Evolutionary conservation across 2,329 filamentous ascomycete species (phyloP).

Genomic region (Diaporthe humulicola): DNA sequence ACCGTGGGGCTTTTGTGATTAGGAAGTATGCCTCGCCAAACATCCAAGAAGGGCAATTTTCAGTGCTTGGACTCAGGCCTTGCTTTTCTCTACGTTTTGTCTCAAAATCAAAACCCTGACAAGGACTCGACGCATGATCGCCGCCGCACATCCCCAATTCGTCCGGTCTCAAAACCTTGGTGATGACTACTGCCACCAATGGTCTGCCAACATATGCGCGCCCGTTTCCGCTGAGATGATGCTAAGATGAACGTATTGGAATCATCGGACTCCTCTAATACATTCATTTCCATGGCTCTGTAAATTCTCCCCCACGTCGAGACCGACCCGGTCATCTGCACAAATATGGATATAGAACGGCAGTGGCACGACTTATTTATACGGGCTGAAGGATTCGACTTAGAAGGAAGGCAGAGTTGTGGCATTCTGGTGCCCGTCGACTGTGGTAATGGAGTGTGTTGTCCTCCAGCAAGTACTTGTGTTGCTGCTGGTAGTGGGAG

Average conservation of each 20-base stretch:
- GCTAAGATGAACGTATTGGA: slow-evolving; percentile 14
- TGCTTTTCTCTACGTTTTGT: not conserved
- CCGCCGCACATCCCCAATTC: slow-evolving; percentile 25
- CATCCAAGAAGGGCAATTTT: slow-evolving; percentile 24
- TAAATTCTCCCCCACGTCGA: slow-evolving; percentile 7
- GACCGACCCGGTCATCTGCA: slow-evolving; percentile 2
- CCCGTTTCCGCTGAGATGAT: slow-evolving; percentile 25
- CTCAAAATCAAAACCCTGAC: not conserved
- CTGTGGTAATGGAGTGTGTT: slow-evolving; percentile 25
- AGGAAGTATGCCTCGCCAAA: slow-evolving; percentile 18
- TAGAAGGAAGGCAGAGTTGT: slow-evolving; percentile 5
- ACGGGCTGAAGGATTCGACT: not conserved
- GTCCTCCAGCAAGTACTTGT: slow-evolving; percentile 17
- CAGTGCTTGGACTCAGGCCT: slow-evolving; percentile 1
- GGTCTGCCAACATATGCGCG: slow-evolving; percentile 20
- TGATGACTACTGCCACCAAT: slow-evolving; percentile 7
- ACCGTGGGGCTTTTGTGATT: slow-evolving; percentile 1
- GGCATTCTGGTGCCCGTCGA: slow-evolving; percentile 1
- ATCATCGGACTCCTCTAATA: slow-evolving; percentile 16
- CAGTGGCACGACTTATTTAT: not conserved
- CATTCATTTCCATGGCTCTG: not conserved
- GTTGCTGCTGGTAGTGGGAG: slow-evolving; percentile 11
- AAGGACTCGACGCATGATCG: slow-evolving; percentile 11
- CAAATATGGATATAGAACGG: slow-evolving; percentile 8
- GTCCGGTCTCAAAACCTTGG: slow-evolving; percentile 17